Percentiles rank a stretch among this genome's conserved stretches.
Conservation (phyloP, 2,329 filamentous ascomycete species). For the Fusarium secorum region DNA sequence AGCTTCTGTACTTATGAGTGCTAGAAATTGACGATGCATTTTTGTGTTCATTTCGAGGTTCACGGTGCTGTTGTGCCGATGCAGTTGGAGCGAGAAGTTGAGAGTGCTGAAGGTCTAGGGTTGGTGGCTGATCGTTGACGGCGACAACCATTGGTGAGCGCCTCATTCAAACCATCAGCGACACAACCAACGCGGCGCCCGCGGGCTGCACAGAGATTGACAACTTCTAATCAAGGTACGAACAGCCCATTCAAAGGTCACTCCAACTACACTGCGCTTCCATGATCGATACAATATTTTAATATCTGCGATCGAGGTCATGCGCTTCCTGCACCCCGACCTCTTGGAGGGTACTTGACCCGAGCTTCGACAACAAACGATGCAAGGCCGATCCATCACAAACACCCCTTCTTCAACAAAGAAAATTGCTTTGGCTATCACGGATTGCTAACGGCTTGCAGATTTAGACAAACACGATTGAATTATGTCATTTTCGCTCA, state of each 20-base stretch:
- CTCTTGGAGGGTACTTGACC: background rate
- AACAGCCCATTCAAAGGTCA: fast-evolving
- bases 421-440: fast-evolving
- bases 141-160: background rate
- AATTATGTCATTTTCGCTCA: fast-evolving
- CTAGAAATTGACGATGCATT: background rate
- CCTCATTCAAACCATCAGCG: background rate
- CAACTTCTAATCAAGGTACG: background rate
- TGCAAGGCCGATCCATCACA: background rate
- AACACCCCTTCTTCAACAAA: background rate
- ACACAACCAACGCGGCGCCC: background rate
- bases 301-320: fast-evolving
- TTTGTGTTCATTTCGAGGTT: background rate
- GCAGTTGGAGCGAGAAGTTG: background rate
- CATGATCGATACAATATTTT: fast-evolving
- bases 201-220: background rate
- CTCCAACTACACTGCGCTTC: fast-evolving
- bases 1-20: background rate
- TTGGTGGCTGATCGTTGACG: background rate
- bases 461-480: background rate
- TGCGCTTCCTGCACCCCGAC: background rate
- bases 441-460: fast-evolving
- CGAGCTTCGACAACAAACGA: background rate
- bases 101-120: background rate
- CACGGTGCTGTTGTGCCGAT: background rate